Conservation (phyloP, 2,329 filamentous ascomycete genomes). For the Leptosphaerulina australis region DNA sequence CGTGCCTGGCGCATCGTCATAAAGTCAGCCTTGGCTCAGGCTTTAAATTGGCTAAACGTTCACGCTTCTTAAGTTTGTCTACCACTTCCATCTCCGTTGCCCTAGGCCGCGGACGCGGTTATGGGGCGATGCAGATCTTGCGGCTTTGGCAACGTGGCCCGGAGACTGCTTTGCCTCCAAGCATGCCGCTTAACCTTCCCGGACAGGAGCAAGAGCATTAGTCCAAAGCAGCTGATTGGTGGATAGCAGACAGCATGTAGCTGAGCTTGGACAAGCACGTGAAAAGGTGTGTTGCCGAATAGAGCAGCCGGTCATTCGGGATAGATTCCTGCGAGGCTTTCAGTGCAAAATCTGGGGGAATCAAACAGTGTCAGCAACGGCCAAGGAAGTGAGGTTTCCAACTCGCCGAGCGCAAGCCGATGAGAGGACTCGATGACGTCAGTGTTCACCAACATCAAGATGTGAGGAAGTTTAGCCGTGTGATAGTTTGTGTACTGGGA, state of each 20-base stretch:
- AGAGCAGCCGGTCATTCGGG: constrained; percentile 9
- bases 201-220: not conserved
- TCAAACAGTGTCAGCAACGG: constrained; percentile 1
- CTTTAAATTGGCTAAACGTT: too few relatives aligned
- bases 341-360: constrained; percentile 8
- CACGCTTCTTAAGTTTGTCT: too few relatives aligned
- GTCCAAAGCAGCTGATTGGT: not conserved
- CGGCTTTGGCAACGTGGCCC: not conserved
- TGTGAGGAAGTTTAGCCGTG: constrained; percentile 11
- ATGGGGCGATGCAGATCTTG: not conserved
- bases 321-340: constrained; percentile 5
- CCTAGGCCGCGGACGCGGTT: constrained; percentile 13
- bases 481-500: not conserved
- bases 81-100: constrained; percentile 1
- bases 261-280: not conserved
- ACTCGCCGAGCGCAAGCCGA: constrained; percentile 11
- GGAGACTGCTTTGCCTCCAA: constrained; percentile 1
- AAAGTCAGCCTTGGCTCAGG: too few relatives aligned
- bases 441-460: not conserved
- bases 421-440: constrained; percentile 14
- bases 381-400: not conserved
- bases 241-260: too few relatives aligned
- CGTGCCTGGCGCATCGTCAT: too few relatives aligned
- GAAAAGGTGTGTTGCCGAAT: constrained; percentile 6
- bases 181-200: not conserved